phyloP scores from a whole-genome alignment of 1,139 yeast species.

The Yamadazyma kanchanaburiensis region DNA sequence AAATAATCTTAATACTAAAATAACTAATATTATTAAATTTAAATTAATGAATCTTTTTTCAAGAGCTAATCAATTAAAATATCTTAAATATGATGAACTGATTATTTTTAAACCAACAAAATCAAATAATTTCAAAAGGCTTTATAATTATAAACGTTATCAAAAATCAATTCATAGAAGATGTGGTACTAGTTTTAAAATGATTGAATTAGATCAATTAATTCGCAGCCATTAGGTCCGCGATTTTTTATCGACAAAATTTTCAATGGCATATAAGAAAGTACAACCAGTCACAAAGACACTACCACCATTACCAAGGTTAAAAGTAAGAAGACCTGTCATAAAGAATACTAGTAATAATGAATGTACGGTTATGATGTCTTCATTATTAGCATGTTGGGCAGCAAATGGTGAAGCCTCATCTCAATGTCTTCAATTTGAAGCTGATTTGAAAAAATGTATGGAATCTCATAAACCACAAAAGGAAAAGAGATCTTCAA shows the following conservation, averaged over 20 bases:
- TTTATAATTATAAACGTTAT: constrained; percentile 27
- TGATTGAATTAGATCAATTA: constrained; percentile 9
- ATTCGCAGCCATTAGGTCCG: too few species aligned
- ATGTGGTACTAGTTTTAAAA: constrained; percentile 3
- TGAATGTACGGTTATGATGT: constrained; percentile 79
- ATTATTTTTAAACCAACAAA: constrained; percentile 27
- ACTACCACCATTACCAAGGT: constrained; percentile 74
- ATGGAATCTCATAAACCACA: constrained; percentile 48
- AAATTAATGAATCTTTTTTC: constrained; percentile 22
- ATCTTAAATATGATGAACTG: constrained; percentile 18
- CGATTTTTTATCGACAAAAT: too few species aligned
- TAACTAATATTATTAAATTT: constrained; percentile 24
- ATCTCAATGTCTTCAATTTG: constrained; percentile 60
- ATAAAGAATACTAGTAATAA: constrained; percentile 52
- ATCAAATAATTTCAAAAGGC: constrained; percentile 25
- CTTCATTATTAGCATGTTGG: constrained; percentile 90
- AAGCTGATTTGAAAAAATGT: constrained; percentile 45
- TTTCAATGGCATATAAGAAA: constrained; percentile 26
- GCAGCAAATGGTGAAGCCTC: constrained; percentile 90
- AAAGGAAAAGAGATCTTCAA: constrained; percentile 46
- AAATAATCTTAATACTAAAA: constrained; percentile 21
- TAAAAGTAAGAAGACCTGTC: constrained; percentile 67
- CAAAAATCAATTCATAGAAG: constrained; percentile 2
- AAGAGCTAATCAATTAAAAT: constrained; percentile 13
- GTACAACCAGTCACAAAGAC: constrained; percentile 21